Conservation (phyloP, 805 yeast species). For the Nakazawaea wickerhamii region DNA sequence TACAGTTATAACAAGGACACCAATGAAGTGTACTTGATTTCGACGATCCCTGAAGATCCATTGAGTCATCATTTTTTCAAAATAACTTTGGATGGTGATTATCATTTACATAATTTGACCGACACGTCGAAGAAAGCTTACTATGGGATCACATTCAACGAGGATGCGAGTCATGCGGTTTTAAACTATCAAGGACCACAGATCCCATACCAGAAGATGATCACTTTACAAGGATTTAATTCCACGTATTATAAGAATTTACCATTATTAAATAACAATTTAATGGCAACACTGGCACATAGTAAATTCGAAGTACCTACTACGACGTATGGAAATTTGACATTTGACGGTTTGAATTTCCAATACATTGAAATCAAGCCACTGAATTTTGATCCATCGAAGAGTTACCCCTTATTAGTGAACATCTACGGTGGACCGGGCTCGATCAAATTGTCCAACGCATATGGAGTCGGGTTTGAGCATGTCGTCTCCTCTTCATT, state of each 20-base stretch:
- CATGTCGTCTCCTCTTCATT: slow-evolving; percentile 52
- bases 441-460: slow-evolving; percentile 48
- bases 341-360: slow-evolving; percentile 32
- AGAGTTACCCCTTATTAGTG: slow-evolving; percentile 59
- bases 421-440: slow-evolving; percentile 83
- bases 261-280: slow-evolving; percentile 8
- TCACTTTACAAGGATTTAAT: slow-evolving; percentile 20
- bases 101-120: slow-evolving; percentile 21
- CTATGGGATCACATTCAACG: slow-evolving; percentile 48
- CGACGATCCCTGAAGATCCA: slow-evolving; percentile 45
- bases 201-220: slow-evolving; percentile 40
- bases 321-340: slow-evolving; percentile 32
- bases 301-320: slow-evolving; percentile 39
- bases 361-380: slow-evolving; percentile 64
- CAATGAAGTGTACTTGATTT: slow-evolving; percentile 46
- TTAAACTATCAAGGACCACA: slow-evolving; percentile 44
- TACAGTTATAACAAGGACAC: slow-evolving; percentile 42
- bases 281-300: background rate
- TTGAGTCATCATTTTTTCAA: slow-evolving; percentile 58
- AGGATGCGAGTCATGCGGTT: slow-evolving; percentile 48
- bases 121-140: slow-evolving; percentile 34
- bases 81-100: slow-evolving; percentile 31
- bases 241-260: slow-evolving; percentile 1
- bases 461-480: slow-evolving; percentile 48
- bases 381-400: slow-evolving; percentile 35